Conservation (phyloP, 129 eudicot species). For the Oenanthe sinensis region DNA sequence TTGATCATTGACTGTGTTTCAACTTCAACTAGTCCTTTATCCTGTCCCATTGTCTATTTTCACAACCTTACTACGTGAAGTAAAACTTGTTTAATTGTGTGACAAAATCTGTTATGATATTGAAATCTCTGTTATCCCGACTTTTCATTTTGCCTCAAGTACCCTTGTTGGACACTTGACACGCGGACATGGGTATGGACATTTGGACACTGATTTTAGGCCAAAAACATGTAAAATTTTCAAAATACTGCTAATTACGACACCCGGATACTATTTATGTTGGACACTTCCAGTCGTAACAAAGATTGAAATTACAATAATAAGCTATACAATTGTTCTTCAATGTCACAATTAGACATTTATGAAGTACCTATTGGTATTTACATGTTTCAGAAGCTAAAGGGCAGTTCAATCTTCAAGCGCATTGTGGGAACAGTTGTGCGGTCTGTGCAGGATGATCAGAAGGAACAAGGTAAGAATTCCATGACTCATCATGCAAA, state of each 20-base stretch:
- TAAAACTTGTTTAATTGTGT: background rate
- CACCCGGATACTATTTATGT: too few species aligned
- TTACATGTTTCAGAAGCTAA: conserved; percentile 49
- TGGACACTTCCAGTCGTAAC: too few species aligned
- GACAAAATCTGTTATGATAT: background rate
- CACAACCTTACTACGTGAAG: background rate
- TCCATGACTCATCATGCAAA: background rate
- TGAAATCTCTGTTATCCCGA: too few species aligned
- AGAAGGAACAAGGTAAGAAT: conserved; percentile 81
- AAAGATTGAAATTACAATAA: background rate
- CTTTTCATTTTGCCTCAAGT: too few species aligned
- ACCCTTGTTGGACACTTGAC: too few species aligned
- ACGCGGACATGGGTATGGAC: too few species aligned
- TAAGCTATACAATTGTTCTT: background rate
- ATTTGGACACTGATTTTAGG: too few species aligned
- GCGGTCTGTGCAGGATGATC: conserved; percentile 96
- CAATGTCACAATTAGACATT: background rate
- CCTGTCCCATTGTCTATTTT: background rate
- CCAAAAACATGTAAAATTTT: too few species aligned
- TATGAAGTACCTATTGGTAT: conserved; percentile 4
- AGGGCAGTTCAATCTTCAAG: conserved; percentile 72
- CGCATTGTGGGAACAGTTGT: conserved; percentile 95
- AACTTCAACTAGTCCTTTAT: too few species aligned
- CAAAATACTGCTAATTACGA: too few species aligned
- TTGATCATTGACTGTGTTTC: too few species aligned